Conservation (phyloP, 2,329 filamentous ascomycete species). For the Calonectria leucothoes region DNA sequence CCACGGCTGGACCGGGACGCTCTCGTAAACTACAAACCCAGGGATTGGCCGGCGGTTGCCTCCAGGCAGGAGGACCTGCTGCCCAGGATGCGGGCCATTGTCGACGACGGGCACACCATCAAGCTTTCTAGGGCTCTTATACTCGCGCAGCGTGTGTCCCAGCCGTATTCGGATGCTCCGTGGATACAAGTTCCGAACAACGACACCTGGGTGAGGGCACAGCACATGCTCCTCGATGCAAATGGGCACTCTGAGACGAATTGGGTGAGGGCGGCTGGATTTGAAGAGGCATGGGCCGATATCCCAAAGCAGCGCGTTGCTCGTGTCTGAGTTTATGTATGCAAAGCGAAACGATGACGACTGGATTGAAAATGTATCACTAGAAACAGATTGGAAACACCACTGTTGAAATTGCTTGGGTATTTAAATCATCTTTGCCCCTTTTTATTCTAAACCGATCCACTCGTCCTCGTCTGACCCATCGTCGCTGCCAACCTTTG, state of each 20-base stretch:
- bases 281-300: constrained; percentile 73
- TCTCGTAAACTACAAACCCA: constrained; percentile 70
- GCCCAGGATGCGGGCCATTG: constrained; percentile 56
- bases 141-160: constrained; percentile 67
- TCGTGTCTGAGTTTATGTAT: background rate
- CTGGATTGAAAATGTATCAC: constrained; percentile 20
- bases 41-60: constrained; percentile 55
- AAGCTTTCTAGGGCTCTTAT: constrained; percentile 80
- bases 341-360: background rate
- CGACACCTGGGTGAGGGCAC: constrained; percentile 69
- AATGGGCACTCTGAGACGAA: constrained; percentile 62
- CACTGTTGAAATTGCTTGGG: constrained; percentile 26
- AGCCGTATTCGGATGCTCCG: constrained; percentile 56
- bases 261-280: constrained; percentile 74
- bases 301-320: constrained; percentile 38
- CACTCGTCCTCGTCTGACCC: constrained; percentile 58
- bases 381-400: background rate
- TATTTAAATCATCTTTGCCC: constrained; percentile 37
- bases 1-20: constrained; percentile 70
- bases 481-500: constrained; percentile 46
- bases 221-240: constrained; percentile 72
- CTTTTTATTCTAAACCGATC: constrained; percentile 60
- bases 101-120: constrained; percentile 84
- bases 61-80: constrained; percentile 61
- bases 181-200: constrained; percentile 66